Evolutionary conservation across 805 yeast species (phyloP).

Genomic region (Zygotorulaspora danielsina): DNA sequence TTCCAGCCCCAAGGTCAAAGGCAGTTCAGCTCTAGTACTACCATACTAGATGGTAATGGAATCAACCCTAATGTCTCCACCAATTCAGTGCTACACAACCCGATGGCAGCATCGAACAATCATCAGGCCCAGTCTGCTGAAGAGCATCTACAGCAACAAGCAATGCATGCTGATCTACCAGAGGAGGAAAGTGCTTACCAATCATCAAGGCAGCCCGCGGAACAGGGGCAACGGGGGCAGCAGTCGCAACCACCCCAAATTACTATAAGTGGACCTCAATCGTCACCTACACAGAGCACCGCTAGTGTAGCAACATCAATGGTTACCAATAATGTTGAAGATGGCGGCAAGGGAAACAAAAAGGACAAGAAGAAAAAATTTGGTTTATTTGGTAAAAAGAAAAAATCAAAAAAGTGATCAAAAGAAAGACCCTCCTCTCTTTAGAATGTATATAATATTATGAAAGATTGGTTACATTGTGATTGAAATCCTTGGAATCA

Average conservation of each 20-base stretch:
- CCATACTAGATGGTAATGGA: constrained; percentile 13
- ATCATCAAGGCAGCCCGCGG: no score
- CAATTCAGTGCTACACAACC: constrained; percentile 25
- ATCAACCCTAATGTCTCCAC: constrained; percentile 22
- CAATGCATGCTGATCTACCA: background rate
- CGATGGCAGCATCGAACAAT: constrained; percentile 10
- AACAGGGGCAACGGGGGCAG: constrained; percentile 5
- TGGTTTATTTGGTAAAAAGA: constrained; percentile 30
- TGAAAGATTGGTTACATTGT: no score
- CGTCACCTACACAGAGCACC: constrained; percentile 14
- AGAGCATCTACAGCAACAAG: constrained; percentile 2
- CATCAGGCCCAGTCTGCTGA: background rate
- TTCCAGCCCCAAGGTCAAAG: constrained; percentile 17
- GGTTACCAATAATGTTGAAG: constrained; percentile 8
- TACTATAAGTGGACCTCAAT: constrained; percentile 10
- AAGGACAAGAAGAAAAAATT: constrained; percentile 32
- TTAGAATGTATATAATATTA: constrained; percentile 2
- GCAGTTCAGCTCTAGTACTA: constrained; percentile 26
- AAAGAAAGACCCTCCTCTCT: background rate
- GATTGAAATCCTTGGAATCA: no score
- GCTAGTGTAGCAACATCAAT: constrained; percentile 5
- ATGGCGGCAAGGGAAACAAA: constrained; percentile 14
- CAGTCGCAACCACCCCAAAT: constrained; percentile 19
- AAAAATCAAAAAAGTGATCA: constrained; percentile 22
- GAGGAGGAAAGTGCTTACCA: no score